Evolutionary conservation across 1,284 basidiomycete species (phyloP).

Genomic region (Melampsora medusae): DNA sequence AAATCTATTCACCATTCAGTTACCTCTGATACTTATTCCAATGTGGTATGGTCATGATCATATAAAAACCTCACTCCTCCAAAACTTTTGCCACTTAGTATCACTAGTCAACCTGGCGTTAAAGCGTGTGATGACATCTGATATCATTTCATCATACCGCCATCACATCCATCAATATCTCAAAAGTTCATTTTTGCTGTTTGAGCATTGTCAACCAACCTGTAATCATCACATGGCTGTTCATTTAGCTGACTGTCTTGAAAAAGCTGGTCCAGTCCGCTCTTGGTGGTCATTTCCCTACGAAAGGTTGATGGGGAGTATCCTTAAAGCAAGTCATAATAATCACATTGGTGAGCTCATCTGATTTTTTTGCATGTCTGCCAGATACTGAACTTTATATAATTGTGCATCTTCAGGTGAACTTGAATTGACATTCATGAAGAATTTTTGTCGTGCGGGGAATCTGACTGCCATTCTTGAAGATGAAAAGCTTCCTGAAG

Average conservation of each 20-base stretch:
- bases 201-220: neutral
- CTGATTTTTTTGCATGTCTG: neutral
- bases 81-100: constrained; percentile 21
- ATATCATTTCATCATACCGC: neutral
- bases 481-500: no score
- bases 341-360: neutral
- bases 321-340: constrained; percentile 15
- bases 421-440: constrained; percentile 32
- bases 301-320: constrained; percentile 10
- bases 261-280: constrained; percentile 6
- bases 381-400: no score
- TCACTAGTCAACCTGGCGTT: constrained; percentile 16
- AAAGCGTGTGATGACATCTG: neutral
- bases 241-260: constrained; percentile 15
- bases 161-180: constrained; percentile 23
- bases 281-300: constrained; percentile 31
- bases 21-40: no score
- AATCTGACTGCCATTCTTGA: constrained; percentile 7
- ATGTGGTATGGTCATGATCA: no score
- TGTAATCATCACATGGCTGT: constrained; percentile 24
- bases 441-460: constrained; percentile 22
- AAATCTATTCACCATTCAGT: neutral
- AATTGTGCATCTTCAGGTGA: constrained; percentile 32
- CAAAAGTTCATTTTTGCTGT: neutral
- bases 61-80: neutral